Evolutionary conservation across 108 stramenopile genomes (phyloP), one percentile per base, ranked within the genome.

Genomic region (Cyclotella choctawhatcheeana): DNA sequence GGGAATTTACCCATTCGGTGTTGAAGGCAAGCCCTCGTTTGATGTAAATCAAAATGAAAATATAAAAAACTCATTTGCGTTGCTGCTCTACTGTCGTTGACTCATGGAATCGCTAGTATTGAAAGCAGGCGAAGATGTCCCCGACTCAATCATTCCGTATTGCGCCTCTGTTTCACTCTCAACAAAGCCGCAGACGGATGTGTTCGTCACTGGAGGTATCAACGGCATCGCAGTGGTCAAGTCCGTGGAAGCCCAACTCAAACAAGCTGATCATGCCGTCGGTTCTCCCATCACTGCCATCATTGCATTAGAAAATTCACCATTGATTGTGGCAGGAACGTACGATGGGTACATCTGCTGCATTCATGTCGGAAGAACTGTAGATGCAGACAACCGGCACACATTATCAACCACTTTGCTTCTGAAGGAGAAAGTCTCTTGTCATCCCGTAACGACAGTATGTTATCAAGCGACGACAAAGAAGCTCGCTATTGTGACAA

Each of bases 211-310:
- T 48, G 47, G 47, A 17, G 8, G 18, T 10, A 10, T 48, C 47
- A 48, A 48, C 4, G 18, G 12, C 17, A 48, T n/a, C 47, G 4
- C 47, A 4, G 4, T n/a, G 4, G 4, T 4, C 16, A 48, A n/a
- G 4, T 10, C 8, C 16, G 47, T 4, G 4, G n/a, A 48, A n/a
- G 8, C 8, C 8, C 12, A 48, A 4, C 17, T 4, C 18, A n/a
- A 48, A 48, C 4, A 48, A 17, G 4, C 47, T n/a, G n/a, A 18
- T 5, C 54, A 30, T 12, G 59, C 7, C 7, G 6, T 60, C 5
- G 59, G 32, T 7, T 60, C 59, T 21, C 59, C 59, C 8, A 60
- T 60, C 25, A 60, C 59, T 7, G 10, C 59, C 12, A 18, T 60
- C n/a, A 60, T 60, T 37, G 10, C 59, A 4, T n/a, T 60, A 16